Conservation (phyloP, 108 stramenopile genomes). For the Nannochloropsis gaditana region DNA sequence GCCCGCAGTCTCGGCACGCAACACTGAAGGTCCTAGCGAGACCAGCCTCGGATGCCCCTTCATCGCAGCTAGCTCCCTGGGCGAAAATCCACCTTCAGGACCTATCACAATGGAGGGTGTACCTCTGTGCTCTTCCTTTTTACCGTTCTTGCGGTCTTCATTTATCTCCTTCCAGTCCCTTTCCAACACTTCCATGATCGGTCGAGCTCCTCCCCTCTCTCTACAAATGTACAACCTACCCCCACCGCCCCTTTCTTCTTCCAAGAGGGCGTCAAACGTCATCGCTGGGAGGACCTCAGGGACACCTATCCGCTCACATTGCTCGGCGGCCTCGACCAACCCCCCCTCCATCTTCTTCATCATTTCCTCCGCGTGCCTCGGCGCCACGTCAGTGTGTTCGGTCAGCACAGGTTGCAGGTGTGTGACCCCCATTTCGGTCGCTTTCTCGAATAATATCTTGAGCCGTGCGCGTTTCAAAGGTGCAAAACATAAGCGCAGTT, state of each 20-base stretch:
- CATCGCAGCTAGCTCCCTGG: constrained; percentile 26
- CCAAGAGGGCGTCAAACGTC: constrained; percentile 19
- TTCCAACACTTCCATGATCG: not conserved
- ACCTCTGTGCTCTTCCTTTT: not conserved
- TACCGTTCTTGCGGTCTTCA: not conserved
- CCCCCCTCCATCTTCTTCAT: constrained; percentile 27
- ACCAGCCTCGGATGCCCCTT: constrained; percentile 25
- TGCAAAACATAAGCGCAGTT: constrained; percentile 42
- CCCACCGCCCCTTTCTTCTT: not conserved
- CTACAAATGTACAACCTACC: constrained; percentile 1
- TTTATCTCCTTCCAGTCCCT: not conserved
- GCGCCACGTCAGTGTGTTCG: constrained; percentile 34
- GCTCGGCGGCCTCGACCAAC: constrained; percentile 39
- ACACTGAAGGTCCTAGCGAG: constrained; percentile 38
- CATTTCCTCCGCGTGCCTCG: constrained; percentile 8
- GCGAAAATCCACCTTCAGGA: constrained; percentile 48
- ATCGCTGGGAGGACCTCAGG: constrained; percentile 20
- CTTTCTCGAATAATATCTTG: constrained; percentile 55
- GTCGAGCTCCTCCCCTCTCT: not conserved
- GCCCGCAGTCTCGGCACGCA: constrained; percentile 47
- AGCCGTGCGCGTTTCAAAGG: constrained; percentile 47
- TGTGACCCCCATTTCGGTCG: constrained; percentile 52
- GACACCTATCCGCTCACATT: constrained; percentile 43
- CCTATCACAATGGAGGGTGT: constrained; percentile 34
- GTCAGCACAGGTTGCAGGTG: constrained; percentile 49